Evolutionary conservation across 495 filamentous ascomycete species (phyloP).

Genomic region (Trichoderma virens): DNA sequence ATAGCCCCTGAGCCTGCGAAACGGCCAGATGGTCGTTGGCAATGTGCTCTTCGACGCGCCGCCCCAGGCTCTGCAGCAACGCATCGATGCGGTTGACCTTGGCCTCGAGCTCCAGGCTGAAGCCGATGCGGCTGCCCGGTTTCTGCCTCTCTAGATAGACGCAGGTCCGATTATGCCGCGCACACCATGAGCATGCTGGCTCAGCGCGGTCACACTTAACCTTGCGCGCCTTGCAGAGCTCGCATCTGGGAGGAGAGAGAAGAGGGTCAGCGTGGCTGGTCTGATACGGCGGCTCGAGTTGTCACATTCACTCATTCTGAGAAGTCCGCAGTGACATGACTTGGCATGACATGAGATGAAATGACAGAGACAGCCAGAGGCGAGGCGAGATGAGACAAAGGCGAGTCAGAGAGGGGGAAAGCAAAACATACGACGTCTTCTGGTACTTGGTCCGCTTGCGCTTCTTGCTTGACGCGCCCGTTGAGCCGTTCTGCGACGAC

Average conservation of each 20-base stretch:
- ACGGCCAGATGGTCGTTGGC: neutral
- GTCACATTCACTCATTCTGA: neutral
- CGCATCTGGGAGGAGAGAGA: conserved; percentile 45
- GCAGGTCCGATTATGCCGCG: conserved; percentile 65
- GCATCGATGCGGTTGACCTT: conserved; percentile 55
- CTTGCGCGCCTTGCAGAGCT: conserved; percentile 78
- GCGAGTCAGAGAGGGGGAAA: neutral
- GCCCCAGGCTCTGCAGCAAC: conserved; percentile 39
- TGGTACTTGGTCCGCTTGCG: conserved; percentile 11
- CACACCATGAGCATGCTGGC: conserved; percentile 83
- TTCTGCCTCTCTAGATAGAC: conserved; percentile 85
- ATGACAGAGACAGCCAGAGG: neutral
- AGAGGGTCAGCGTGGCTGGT: neutral
- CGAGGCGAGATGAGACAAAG: neutral
- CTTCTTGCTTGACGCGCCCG: neutral
- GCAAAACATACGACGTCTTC: conserved; percentile 9
- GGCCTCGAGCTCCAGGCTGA: conserved; percentile 81
- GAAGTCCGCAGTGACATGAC: neutral
- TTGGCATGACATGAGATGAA: neutral
- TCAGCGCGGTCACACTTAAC: conserved; percentile 78
- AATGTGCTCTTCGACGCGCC: conserved; percentile 30
- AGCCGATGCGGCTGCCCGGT: conserved; percentile 74
- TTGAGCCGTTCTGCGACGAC: neutral
- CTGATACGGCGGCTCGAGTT: neutral
- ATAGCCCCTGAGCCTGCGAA: neutral